phyloP scores from a whole-genome alignment of 1,284 basidiomycete species.

The Papiliotrema nemorosa region DNA sequence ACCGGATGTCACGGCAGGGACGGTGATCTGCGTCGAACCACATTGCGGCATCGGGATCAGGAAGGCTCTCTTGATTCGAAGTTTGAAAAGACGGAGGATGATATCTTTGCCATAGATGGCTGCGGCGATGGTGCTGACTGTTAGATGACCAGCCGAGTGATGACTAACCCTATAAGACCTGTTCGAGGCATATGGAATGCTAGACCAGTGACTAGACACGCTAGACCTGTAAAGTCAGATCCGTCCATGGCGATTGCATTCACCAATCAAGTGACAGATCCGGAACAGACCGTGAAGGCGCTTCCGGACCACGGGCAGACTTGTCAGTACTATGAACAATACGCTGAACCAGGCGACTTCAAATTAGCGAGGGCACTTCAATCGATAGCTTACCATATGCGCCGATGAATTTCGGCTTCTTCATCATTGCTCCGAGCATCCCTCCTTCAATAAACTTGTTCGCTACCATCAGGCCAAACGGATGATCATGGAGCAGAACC shows the following conservation, averaged over 20 bases:
- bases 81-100: conserved; percentile 1
- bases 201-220: background rate
- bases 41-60: background rate
- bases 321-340: background rate
- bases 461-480: background rate
- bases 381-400: background rate
- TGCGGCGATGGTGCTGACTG: background rate
- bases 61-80: background rate
- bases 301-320: background rate
- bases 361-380: background rate
- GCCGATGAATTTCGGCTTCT: conserved; percentile 2
- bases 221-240: too few species aligned
- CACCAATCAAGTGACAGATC: background rate
- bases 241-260: too few species aligned
- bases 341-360: background rate
- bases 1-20: background rate
- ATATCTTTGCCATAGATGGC: background rate
- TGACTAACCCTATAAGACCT: background rate
- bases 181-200: conserved; percentile 1
- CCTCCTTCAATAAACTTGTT: background rate
- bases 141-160: background rate
- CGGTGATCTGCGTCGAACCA: background rate
- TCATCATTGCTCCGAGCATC: background rate
- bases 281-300: background rate
- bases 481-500: too few species aligned